Evolutionary conservation across 192 early-diverging fungal species (phyloP), one percentile per base, ranked within the genome.

Genomic region (Coemansia sp.): DNA sequence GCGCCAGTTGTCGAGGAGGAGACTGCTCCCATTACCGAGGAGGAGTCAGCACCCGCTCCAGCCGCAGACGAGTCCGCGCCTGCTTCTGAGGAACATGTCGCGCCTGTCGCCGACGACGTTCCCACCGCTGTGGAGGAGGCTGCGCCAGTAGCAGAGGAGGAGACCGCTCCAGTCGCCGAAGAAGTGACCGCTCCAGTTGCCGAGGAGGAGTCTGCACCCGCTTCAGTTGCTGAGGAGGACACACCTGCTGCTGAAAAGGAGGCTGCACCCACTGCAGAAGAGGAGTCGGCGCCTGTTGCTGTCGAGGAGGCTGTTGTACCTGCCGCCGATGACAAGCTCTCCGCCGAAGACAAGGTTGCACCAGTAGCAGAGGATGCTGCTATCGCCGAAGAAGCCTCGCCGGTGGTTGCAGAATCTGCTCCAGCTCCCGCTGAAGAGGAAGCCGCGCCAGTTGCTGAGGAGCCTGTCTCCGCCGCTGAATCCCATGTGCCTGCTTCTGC

Each of bases 121-220:
- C 50, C 44, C 12, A 32, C 44, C 21, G 48, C 17, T 21, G 57
- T 15, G 0, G 23, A 37, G 14, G 46, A 63, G 39, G 41, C 29
- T 25, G n/a, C n/a, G n/a, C n/a, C n/a, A n/a, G n/a, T n/a, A n/a
- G n/a, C n/a, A n/a, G n/a, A n/a, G n/a, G 64, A 66, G 36, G 62
- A 69, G 25, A 0, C 29, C 1, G 31, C 31, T 11, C 36, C 27
- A 0, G 39, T 12, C 19, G 39, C 23, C 4, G 45, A 17, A 4
- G 51, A 50, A 3, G 50, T 2, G 8, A 7, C 48, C 48, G 19
- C 48, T 7, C 32, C 62, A 10, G 63, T 32, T 32, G 2, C 51
- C n/a, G 68, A 66, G 25, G 75, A 66, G 21, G 41, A n/a, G 45
- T 25, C 53, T 21, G 66, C 19, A 4, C 62, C 62, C 14, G 46